These are phyloP conservation scores for Trichoderma sp. DNA, from an alignment of 2,329 filamentous ascomycete species.

Conservation along the genomic window DNA sequence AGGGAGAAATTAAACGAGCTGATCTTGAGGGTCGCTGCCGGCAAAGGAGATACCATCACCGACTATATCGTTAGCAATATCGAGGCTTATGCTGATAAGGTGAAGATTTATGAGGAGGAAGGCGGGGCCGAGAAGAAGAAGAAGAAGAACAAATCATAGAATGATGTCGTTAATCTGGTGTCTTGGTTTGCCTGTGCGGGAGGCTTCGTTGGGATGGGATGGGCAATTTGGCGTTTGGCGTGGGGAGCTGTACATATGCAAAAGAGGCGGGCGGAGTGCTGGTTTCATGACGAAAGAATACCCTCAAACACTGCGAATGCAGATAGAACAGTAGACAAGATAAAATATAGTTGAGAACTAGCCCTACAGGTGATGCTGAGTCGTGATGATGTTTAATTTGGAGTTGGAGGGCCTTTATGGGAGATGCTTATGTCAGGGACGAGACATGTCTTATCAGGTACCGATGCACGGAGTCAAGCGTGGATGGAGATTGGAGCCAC, in stretches of 20 bases:
- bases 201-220: neutral
- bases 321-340: constrained; percentile 14
- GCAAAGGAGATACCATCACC: constrained; percentile 74
- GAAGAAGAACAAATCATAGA: neutral
- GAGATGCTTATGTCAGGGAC: neutral
- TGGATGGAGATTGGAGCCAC: neutral
- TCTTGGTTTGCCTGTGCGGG: neutral
- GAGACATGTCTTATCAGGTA: neutral
- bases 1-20: constrained; percentile 87
- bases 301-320: constrained; percentile 1
- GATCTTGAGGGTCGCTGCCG: constrained; percentile 81
- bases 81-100: constrained; percentile 73
- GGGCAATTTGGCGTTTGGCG: constrained; percentile 19
- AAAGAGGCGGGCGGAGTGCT: neutral
- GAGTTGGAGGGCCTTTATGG: neutral
- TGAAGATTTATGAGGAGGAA: constrained; percentile 73
- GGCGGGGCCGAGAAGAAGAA: constrained; percentile 18
- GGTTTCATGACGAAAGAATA: constrained; percentile 6
- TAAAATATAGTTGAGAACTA: neutral
- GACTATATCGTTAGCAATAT: constrained; percentile 81
- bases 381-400: neutral
- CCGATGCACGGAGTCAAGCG: neutral
- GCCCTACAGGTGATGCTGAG: neutral
- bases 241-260: constrained; percentile 10
- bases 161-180: neutral